phyloP scores from a whole-genome alignment of 2,329 filamentous ascomycete genomes.

The Ramichloridium luteum region DNA sequence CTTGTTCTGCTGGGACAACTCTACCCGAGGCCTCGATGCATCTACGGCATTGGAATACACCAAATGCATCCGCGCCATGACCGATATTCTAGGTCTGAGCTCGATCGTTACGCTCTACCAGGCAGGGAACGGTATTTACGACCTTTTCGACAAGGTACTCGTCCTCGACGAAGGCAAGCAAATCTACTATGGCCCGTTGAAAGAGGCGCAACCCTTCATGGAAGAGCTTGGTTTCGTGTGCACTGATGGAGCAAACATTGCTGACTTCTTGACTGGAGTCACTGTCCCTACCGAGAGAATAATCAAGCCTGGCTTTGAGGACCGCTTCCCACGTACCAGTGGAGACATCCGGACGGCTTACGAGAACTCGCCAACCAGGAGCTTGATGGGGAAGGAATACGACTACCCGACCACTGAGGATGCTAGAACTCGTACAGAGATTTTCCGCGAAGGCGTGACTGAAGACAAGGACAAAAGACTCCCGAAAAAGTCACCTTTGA shows the following conservation, averaged over 20 bases:
- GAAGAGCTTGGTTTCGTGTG: slow-evolving; percentile 53
- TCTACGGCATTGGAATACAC: slow-evolving; percentile 44
- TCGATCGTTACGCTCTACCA: slow-evolving; percentile 57
- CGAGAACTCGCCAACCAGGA: slow-evolving; percentile 39
- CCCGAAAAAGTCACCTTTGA: slow-evolving; percentile 43
- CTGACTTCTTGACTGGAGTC: slow-evolving; percentile 54
- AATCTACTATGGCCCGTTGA: slow-evolving; percentile 51
- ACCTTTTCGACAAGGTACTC: slow-evolving; percentile 58
- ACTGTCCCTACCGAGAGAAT: slow-evolving; percentile 43
- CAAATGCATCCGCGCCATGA: slow-evolving; percentile 51
- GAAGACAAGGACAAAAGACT: slow-evolving; percentile 45
- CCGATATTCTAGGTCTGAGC: slow-evolving; percentile 47
- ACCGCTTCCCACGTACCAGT: slow-evolving; percentile 33
- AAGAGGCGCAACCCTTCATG: slow-evolving; percentile 51
- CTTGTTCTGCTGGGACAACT: slow-evolving; percentile 57
- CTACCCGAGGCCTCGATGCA: slow-evolving; percentile 53
- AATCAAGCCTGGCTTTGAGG: slow-evolving; percentile 32
- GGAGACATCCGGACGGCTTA: slow-evolving; percentile 38
- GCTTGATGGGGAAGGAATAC: slow-evolving; percentile 44
- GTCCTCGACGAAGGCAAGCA: slow-evolving; percentile 55
- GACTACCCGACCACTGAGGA: slow-evolving; percentile 41
- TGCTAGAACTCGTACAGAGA: slow-evolving; percentile 38
- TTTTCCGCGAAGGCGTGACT: slow-evolving; percentile 43
- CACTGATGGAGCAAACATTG: slow-evolving; percentile 49
- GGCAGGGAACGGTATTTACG: slow-evolving; percentile 57